These are phyloP conservation scores for Cyberlindnera veronae DNA, from an alignment of 805 yeast genomes.

Conservation along the genomic window DNA sequence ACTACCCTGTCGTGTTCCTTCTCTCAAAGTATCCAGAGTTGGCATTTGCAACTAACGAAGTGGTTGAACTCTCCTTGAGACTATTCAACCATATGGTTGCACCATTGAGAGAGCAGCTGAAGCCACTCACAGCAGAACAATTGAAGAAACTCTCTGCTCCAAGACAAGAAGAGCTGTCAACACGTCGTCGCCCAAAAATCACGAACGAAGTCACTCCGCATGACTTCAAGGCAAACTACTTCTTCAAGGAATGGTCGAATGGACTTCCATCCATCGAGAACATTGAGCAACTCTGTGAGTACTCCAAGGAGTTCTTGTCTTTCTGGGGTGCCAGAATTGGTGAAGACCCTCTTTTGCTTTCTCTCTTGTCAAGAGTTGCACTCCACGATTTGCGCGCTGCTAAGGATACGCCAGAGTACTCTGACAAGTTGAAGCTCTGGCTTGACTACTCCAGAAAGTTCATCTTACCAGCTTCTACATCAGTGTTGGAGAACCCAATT, in stretches of 20 bases:
- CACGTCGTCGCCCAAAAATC: background rate
- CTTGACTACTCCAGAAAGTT: conserved; percentile 59
- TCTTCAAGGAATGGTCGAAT: conserved; percentile 47
- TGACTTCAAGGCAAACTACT: background rate
- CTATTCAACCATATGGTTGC: conserved; percentile 45
- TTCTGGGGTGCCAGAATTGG: conserved; percentile 57
- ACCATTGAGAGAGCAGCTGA: conserved; percentile 40
- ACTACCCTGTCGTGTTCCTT: conserved; percentile 58
- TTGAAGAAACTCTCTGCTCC: conserved; percentile 15
- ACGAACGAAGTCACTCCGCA: no score
- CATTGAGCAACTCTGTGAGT: conserved; percentile 42
- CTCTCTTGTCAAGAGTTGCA: conserved; percentile 62
- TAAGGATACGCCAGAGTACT: conserved; percentile 13
- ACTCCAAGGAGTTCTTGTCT: conserved; percentile 47
- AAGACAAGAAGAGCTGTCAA: background rate
- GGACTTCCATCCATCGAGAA: conserved; percentile 36
- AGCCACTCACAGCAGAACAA: conserved; percentile 17
- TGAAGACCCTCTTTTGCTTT: conserved; percentile 42
- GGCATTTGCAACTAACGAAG: conserved; percentile 47
- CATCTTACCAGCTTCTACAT: conserved; percentile 53
- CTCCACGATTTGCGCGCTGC: conserved; percentile 31
- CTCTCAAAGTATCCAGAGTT: conserved; percentile 61
- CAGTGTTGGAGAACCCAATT: conserved; percentile 53
- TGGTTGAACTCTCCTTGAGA: conserved; percentile 45
- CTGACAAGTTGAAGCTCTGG: conserved; percentile 39